phyloP scores from a whole-genome alignment of 306 rosid genomes.

The Spatholobus suberectus region DNA sequence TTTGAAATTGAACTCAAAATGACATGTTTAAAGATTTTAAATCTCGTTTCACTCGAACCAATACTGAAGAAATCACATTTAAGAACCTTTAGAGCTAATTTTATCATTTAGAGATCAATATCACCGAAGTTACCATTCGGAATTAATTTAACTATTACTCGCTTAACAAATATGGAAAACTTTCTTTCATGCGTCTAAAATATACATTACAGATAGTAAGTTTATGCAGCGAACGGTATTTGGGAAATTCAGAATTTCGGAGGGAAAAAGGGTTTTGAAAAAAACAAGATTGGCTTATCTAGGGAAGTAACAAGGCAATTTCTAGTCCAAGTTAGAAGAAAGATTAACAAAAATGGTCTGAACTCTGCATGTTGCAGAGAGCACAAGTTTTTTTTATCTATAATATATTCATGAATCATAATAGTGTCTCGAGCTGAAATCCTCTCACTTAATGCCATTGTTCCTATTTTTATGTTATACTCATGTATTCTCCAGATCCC shows the following conservation, averaged over 20 bases:
- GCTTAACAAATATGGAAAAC: neutral
- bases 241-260: neutral
- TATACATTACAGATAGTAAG: neutral
- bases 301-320: neutral
- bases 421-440: neutral
- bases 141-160: neutral
- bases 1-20: neutral
- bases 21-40: neutral
- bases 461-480: neutral
- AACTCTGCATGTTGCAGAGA: neutral
- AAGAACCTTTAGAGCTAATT: neutral
- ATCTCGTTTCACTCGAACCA: neutral
- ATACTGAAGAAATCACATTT: neutral
- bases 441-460: neutral
- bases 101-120: neutral
- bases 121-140: neutral
- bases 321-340: neutral
- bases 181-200: neutral
- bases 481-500: conserved; percentile 9
- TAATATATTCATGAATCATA: neutral
- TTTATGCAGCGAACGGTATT: neutral
- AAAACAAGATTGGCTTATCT: neutral
- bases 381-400: neutral
- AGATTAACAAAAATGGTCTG: neutral
- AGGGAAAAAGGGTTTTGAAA: neutral